Base-by-base conservation (phyloP, 108 stramenopile species). In the Aurantiochytrium sp. region DNA sequence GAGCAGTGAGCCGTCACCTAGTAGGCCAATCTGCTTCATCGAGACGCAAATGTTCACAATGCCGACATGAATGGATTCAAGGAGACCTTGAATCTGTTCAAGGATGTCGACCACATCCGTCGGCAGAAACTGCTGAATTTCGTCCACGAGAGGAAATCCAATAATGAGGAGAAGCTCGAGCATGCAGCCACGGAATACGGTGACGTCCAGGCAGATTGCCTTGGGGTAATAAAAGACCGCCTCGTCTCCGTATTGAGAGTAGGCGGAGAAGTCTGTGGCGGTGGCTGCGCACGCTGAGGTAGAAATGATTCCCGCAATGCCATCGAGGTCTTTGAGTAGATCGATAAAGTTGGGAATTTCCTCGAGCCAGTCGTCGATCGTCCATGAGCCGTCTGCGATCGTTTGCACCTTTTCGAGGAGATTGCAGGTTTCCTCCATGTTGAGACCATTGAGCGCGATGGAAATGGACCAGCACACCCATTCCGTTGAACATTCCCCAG, bases 161-260 rank as follows among this genome's bases (percentile, higher is more conserved):
- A 83, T 28, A 23, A 83, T 53, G 49, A 53, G 14, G 19, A 83
- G 49, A 12, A 83, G 51, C 51, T 83, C 76, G 43, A 53, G 44
- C 49, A 83, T 47, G 76, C 76, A 83, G n/a, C 76, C 76, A 6
- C 76, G 19, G 23, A 83, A 83, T 6, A 23, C 51, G 6, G 76
- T 23, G 25, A 28, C 28, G 51, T 53, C 28, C 18, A 53, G 45
- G 76, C 76, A 83, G 16, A 83, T 83, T 6, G 76, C 76, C 49
- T 83, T 83, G 76, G 76, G 76, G 76, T 83, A 83, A 23, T 83
- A 83, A 28, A 53, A 83, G 49, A 83, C 49, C 10, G 76, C 76
- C 28, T 83, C 76, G 23, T 83, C 76, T 18, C 76, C 76, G 49
- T 83, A 83, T 25, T 25, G n/a, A 6, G 49, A 53, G 76, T 83